Base-by-base conservation (phyloP, 2,329 filamentous ascomycete genomes). In the Cladosporium sp. region DNA sequence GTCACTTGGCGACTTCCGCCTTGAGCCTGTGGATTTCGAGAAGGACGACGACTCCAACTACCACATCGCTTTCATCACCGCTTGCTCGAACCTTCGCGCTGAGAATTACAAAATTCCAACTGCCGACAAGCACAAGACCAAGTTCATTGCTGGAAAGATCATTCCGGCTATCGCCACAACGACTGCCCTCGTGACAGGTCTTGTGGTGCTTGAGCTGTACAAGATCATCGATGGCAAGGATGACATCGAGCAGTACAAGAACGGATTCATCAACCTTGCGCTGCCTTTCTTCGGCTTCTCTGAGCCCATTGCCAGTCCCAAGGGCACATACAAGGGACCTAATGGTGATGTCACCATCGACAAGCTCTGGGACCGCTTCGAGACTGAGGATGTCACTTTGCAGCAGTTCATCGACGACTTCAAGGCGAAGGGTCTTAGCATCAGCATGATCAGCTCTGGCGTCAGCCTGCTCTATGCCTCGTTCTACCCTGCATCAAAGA, bases 121-220 rank as follows among this genome's bases (percentile, higher is more conserved):
- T 69, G 93, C 95, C 0, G 94, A 99, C 76, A 87, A 92, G 68
- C 95, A 97, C 85, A 96, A 95, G 88, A 99, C 94, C 68, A 99
- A 99, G 84, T 98, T 99, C 80, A 99, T 99, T 77, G 96, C 95
- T 35, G 95, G 95, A 78, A 99, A 99, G 86, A 99, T 99, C 72
- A 99, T 99, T 71, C 95, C 95, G 26, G 95, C 95, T 55, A 99
- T 99, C 78, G 95, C 95, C 53, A 99, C 95, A 3, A 98, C 95
- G 0, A 99, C 95, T 2, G 94, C 95, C 3, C 84, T 99, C 66
- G 94, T 98, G 14, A 99, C 95, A 2, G 95, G 95, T 66, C 85
- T 99, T 55, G 93, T 99, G 62, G 86, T 96, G 18, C 82, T 99
- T 55, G 95, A 99, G 82, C 82, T 98, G 57, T 97, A 92, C 89